phyloP scores from a whole-genome alignment of 2,329 filamentous ascomycete species.

The Escovopsis weberi region DNA sequence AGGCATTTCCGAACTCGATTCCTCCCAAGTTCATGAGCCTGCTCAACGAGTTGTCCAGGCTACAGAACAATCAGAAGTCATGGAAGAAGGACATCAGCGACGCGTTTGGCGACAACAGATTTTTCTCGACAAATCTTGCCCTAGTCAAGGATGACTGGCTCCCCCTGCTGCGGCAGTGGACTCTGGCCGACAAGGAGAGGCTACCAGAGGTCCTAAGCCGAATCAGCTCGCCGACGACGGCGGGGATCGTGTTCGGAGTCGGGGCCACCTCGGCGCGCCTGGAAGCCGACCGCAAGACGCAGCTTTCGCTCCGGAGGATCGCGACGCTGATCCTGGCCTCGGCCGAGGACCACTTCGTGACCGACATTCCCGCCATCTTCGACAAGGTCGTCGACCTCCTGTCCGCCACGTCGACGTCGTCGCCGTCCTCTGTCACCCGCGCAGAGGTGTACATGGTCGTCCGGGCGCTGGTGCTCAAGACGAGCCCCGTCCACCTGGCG shows the following conservation, averaged over 20 bases:
- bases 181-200: conserved; percentile 72
- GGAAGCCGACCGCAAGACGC: conserved; percentile 89
- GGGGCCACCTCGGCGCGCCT: conserved; percentile 83
- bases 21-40: conserved; percentile 56
- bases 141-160: conserved; percentile 67
- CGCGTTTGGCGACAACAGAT: conserved; percentile 77
- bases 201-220: conserved; percentile 68
- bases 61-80: conserved; percentile 68
- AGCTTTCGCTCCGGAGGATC: conserved; percentile 75
- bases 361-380: conserved; percentile 57
- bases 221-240: conserved; percentile 73
- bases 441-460: conserved; percentile 84
- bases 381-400: conserved; percentile 82
- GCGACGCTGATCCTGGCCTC: conserved; percentile 66
- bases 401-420: conserved; percentile 70
- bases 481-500: conserved; percentile 63
- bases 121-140: conserved; percentile 57
- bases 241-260: conserved; percentile 96
- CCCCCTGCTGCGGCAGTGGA: conserved; percentile 71
- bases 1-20: conserved; percentile 75
- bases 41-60: conserved; percentile 59
- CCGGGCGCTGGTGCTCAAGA: conserved; percentile 67
- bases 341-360: conserved; percentile 63
- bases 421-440: conserved; percentile 77
- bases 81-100: conserved; percentile 91